A percentile compares a stretch with the other conserved stretches of the same genome.
These are phyloP conservation scores for Rhizopus stolonifer DNA, from an alignment of 371 early-diverging fungal species.

Conservation along the genomic window DNA sequence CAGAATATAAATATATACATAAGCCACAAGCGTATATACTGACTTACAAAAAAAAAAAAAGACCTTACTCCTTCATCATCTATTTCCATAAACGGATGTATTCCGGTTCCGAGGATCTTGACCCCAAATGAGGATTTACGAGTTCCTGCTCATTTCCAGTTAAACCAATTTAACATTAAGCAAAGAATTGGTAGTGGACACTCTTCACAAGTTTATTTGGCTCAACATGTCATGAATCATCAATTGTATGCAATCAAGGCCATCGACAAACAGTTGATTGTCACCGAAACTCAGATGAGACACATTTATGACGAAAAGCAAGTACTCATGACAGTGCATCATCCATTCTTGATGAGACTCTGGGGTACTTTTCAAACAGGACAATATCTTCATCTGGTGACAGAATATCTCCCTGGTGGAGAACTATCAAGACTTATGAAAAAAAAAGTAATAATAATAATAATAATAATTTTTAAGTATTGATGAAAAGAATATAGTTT, in stretches of 20 bases:
- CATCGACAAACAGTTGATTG: conserved; percentile 87
- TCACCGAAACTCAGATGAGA: conserved; percentile 89
- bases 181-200: conserved; percentile 70
- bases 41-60: no score
- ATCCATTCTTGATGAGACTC: conserved; percentile 90
- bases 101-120: background rate
- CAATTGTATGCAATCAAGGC: conserved; percentile 87
- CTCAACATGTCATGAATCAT: conserved; percentile 36
- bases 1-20: no score
- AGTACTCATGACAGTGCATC: conserved; percentile 76
- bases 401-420: conserved; percentile 97
- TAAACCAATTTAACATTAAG: conserved; percentile 27
- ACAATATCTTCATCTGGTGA: conserved; percentile 87
- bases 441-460: conserved; percentile 58
- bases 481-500: conserved; percentile 48
- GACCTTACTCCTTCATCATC: background rate
- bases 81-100: background rate
- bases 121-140: no score
- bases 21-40: no score
- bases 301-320: conserved; percentile 87
- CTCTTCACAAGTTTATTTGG: conserved; percentile 67
- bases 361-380: conserved; percentile 89
- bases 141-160: conserved; percentile 5
- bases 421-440: conserved; percentile 81
- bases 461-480: background rate